Evolutionary conservation across 768 basidiomycete genomes (phyloP), one percentile per base, ranked within the genome.

Genomic region (Leucocoprinus sp.): DNA sequence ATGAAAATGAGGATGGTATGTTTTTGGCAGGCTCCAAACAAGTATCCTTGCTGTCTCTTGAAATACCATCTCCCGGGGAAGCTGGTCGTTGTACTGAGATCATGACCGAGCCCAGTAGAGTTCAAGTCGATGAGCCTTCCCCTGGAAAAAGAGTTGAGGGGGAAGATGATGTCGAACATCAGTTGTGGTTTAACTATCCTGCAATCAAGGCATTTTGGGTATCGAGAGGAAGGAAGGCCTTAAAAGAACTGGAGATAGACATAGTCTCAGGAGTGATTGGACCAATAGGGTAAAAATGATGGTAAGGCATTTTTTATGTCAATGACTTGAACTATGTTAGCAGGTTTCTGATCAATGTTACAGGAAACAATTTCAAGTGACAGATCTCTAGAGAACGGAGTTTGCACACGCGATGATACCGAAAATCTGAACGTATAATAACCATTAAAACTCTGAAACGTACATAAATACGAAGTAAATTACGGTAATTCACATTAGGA

Each of bases 161-260:
- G 15, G 24, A 9, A 18, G 22, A 38, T 18, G 8, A 8, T 26
- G 36, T 35, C 26, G 26, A 39, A 27, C 8, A 39, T 35, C 28
- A 42, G 4, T 54, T 67, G 57, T 85, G 84, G 83, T 84, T 78
- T 50, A 69, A 76, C 37, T 61, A 78, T 24, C 45, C 58, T 5
- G 55, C 45, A 14, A 60, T 66, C 7, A 26, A 78, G 46, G 42
- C 48, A 12, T 66, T 68, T 51, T 85, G 84, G 84, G 75, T 70
- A 1, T 52, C 52, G 28, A 60, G 64, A 9, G 84, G 84, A 4
- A 65, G 73, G 17, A 55, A 52, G 37, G 74, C 76, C n/a, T 57
- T 83, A 44, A 56, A 58, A 3, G 66, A 56, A 49, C 57, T 84
- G 26, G 70, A 65, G 8, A 74, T 85, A 31, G 62, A 65, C 17